A percentile compares a stretch with the other conserved stretches of the same genome.
Evolutionary conservation across 1,139 yeast species (phyloP).

Genomic region (Blastobotrys apis): DNA sequence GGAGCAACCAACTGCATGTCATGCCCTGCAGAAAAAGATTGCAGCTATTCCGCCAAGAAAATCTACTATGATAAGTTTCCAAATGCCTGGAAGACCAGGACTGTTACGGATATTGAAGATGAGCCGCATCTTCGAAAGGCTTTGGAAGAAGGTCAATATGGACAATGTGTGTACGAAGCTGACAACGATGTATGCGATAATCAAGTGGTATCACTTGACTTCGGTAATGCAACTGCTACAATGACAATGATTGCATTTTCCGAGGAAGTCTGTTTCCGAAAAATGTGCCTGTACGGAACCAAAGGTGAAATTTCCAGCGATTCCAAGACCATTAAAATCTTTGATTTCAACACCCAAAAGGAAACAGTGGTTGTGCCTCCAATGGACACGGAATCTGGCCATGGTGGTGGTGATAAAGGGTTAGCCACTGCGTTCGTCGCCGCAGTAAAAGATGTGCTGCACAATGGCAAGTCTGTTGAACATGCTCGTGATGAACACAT

Average conservation of each 20-base stretch:
- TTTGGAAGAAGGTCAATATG: slow-evolving; percentile 25
- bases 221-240: slow-evolving; percentile 28
- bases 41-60: slow-evolving; percentile 29
- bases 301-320: slow-evolving; percentile 29
- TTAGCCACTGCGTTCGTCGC: slow-evolving; percentile 27
- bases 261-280: slow-evolving; percentile 27
- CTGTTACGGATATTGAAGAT: slow-evolving; percentile 28
- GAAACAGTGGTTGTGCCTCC: slow-evolving; percentile 17
- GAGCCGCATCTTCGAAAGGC: slow-evolving; percentile 24
- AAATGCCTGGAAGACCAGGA: slow-evolving; percentile 15
- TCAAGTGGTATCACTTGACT: slow-evolving; percentile 27
- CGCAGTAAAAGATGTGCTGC: slow-evolving; percentile 23
- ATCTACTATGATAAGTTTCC: slow-evolving; percentile 24
- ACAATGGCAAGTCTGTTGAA: slow-evolving; percentile 19
- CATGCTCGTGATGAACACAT: slow-evolving; percentile 23
- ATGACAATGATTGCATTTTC: slow-evolving; percentile 31
- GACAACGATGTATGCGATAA: slow-evolving; percentile 31
- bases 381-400: slow-evolving; percentile 25
- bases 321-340: slow-evolving; percentile 23
- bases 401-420: slow-evolving; percentile 31
- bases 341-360: slow-evolving; percentile 25
- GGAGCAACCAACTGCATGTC: slow-evolving; percentile 23
- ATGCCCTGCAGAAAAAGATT: slow-evolving; percentile 24
- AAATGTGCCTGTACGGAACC: slow-evolving; percentile 28
- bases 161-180: slow-evolving; percentile 27